Base-by-base conservation (phyloP, 2,329 filamentous ascomycete species). In the Helotiales sp. region DNA sequence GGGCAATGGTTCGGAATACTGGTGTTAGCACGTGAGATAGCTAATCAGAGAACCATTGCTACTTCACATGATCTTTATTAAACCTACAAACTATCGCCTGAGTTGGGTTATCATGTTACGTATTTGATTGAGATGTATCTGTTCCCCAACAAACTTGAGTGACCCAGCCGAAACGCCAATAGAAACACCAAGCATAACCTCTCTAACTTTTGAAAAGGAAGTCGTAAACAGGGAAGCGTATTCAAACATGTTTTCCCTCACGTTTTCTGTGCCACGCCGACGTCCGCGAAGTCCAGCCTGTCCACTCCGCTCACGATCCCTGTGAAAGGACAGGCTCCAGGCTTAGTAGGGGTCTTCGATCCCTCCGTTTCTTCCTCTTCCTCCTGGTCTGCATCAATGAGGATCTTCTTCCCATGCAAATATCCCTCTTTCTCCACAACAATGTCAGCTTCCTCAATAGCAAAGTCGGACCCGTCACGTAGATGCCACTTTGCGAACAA, bases 401-500 rank as follows among this genome's bases (percentile, higher is more conserved):
- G 75, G 8, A 91, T 80, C 75, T 85, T 87, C 78, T 87, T 87
- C 1, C 89, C 89, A 70, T 89, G 84, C 22, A 91, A 73, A 73
- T 86, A 91, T 0, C 89, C 89, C 75, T 91, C 89, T 61, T 82
- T 80, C 75, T 91, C 88, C 52, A 87, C 77, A 28, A 83, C 79
- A 15, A 84, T 80, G 55, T 82, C 82, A 63, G 82, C 82, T 13
- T 82, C 80, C 17, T 79, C 79, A 70, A 82, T 50, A 20, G 49
- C 43, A 57, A 66, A 87, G 22, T 71, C 70, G 11, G n/a, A 60
- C 1, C 67, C 70, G 50, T 69, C 69, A 4, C 63, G 24, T 0
- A 73, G 60, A 61, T 93, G 91, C 90, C 90, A 93, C 77, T 91
- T 91, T n/a, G 91, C 90, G 77, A 94, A 91, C 26, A 94, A 83